Base-by-base conservation (phyloP, 75 land plant genomes). In the Larix kaempferi region DNA sequence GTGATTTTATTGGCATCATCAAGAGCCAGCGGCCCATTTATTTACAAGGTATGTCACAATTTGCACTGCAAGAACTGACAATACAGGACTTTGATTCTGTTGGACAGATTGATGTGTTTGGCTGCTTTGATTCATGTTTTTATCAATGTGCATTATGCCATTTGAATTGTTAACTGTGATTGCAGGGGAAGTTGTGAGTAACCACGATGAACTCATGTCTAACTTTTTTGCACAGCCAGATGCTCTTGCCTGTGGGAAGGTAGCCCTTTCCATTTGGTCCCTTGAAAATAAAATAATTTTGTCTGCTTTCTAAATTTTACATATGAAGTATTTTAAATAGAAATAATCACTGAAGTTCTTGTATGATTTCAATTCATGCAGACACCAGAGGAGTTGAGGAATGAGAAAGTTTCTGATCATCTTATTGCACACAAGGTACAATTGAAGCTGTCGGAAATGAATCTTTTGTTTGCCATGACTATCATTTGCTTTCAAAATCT, bases 161-260 rank as follows among this genome's bases (percentile, higher is more conserved):
- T 10, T 49, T 10, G 11, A 49, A 49, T 49, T 49, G 54, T 49
- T 7, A 37, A 33, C 16, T 67, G 56, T 41, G 3, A 54, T 76
- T 87, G 26, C 84, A 97, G 99, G 91, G 57, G 99, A 98, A 82
- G 60, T 65, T 52, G 98, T 98, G 64, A 88, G 91, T 77, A 98
- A 98, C 85, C 99, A 98, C 81, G 99, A 98, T 87, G 99, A 98
- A 76, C 98, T 98, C 59, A 98, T 98, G 98, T 98, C 96, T 37
- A 98, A 98, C 78, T 98, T 98, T 73, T 98, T 98, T 84, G 99
- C 99, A 21, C 99, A 98, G 77, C 94, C 99, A 56, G 99, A 98
- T 90, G 99, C 99, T 26, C 91, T 98, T 37, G 99, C 99, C 52
- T 95, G 86, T 81, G 98, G 99, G 64, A 98, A 95, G 94, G 99